Base-by-base conservation (phyloP, 371 early-diverging fungal species). In the Mycotypha africana region DNA sequence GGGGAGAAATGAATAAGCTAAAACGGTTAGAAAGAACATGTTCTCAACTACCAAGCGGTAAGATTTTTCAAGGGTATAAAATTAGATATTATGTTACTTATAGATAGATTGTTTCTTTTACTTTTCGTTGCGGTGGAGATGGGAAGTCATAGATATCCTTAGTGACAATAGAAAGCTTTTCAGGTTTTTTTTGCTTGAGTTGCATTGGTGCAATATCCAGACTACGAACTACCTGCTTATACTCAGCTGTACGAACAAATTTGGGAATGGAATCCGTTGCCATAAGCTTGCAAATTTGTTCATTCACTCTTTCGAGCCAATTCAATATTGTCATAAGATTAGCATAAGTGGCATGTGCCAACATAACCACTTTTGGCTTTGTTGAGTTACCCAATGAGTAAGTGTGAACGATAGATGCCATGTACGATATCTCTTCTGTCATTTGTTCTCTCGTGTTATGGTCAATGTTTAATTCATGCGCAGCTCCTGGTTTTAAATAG, bases 221-320 rank as follows among this genome's bases (percentile, higher is more conserved):
- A 2, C 12, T 23, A 10, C 19, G 19, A 21, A 10, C 22, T 3
- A 8, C 22, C n/a, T 36, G 19, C 30, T 51, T 56, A 45, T 84
- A 84, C 51, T 63, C 56, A 30, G 67, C 61, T 8, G 85, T 79
- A 38, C 62, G 72, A 8, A 70, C 59, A 49, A 82, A 84, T 50
- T 80, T 80, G 1, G 85, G 81, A 15, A 82, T 70, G 3, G 77
- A 80, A 33, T 84, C 80, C 1, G 65, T 67, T 19, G 82, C 73
- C 79, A 82, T 76, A 6, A 82, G 44, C 20, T 68, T 57, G 55
- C 70, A 79, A 22, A 81, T 65, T 17, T 82, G 79, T 12, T 78
- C 74, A 42, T 79, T 70, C 4, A 71, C 68, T 23, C 47, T 48
- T 25, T 79, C 74, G 53, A 79, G 78, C 65, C 82, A 61, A n/a